Evolutionary conservation across 169 alveolate species (phyloP).

Genomic region (Eimeria maxima): DNA sequence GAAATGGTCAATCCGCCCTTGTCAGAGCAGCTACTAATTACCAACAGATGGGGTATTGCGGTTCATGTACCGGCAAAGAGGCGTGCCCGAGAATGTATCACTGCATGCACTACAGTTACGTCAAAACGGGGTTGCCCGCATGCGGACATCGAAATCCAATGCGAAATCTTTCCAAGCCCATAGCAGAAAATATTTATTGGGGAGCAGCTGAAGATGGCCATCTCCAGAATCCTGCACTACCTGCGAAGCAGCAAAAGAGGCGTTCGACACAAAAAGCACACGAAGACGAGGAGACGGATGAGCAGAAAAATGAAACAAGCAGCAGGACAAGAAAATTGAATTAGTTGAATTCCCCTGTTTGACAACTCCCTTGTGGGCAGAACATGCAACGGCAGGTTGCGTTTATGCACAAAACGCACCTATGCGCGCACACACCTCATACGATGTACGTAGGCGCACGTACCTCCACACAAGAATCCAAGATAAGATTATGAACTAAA

Average conservation of each 20-base stretch:
- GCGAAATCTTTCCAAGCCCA: slow-evolving; percentile 70
- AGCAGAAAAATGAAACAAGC: not conserved
- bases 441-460: not conserved
- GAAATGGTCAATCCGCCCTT: too few species aligned
- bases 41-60: not conserved
- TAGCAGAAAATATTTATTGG: slow-evolving; percentile 38
- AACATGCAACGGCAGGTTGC: not conserved
- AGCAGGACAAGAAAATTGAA: not conserved
- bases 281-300: not conserved
- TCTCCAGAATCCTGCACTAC: not conserved
- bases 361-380: not conserved
- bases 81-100: not conserved
- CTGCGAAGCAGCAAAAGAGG: not conserved
- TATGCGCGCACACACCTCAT: not conserved
- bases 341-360: not conserved
- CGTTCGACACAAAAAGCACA: not conserved
- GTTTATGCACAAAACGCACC: not conserved
- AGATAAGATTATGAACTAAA: slow-evolving; percentile 41
- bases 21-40: too few species aligned
- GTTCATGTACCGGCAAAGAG: not conserved
- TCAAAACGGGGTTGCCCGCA: slow-evolving; percentile 50
- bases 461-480: slow-evolving; percentile 60
- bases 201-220: slow-evolving; percentile 49
- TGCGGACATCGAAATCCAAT: slow-evolving; percentile 34
- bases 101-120: not conserved